Evolutionary conservation across 1,284 basidiomycete genomes (phyloP), one percentile per base, ranked within the genome.

Genomic region (Neolentinus lepideus): DNA sequence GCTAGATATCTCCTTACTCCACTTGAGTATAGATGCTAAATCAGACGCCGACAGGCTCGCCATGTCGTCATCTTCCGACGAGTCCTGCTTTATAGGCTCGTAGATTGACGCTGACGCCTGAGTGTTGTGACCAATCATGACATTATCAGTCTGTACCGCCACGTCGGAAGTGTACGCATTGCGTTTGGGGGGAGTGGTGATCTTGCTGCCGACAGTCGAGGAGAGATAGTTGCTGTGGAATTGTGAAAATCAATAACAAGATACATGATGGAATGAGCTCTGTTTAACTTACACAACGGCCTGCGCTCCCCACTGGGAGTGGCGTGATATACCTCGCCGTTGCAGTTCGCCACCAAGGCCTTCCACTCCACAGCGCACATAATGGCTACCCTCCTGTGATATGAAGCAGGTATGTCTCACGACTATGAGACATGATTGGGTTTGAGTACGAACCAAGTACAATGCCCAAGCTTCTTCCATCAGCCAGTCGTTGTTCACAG

Each of bases 1-100:
- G 38, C 82, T 80, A 0, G 84, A 85, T 21, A 88, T 86, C 56
- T 85, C 83, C 64, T 84, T 83, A 62, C 83, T 85, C 80, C 83
- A 86, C 59, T 81, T 83, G 36, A 85, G 71, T 52, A 85, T 85
- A 0, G 80, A 80, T 38, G 79, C 80, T 21, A 85, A 68, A 63
- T 85, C 83, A 46, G 77, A 71, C 21, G 82, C 81, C 53, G 74
- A 75, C 45, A 86, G 64, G 14, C 73, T 76, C 1, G 78, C 75
- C 8, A 70, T 67, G 16, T 68, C 67, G 57, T 84, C 81, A 60
- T 83, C 81, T 36, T 80, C 79, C 3, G 68, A 71, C 6, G 67
- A 60, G 48, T 75, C 71, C 38, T 65, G 56, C 53, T 69, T 74
- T 14, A 64, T 62, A n/a, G 64, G 63, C 53, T 69, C 71, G 56